A percentile compares a stretch with the other conserved stretches of the same genome.
Evolutionary conservation across 805 yeast genomes (phyloP).

Genomic region (Myxozyma kluyveri): DNA sequence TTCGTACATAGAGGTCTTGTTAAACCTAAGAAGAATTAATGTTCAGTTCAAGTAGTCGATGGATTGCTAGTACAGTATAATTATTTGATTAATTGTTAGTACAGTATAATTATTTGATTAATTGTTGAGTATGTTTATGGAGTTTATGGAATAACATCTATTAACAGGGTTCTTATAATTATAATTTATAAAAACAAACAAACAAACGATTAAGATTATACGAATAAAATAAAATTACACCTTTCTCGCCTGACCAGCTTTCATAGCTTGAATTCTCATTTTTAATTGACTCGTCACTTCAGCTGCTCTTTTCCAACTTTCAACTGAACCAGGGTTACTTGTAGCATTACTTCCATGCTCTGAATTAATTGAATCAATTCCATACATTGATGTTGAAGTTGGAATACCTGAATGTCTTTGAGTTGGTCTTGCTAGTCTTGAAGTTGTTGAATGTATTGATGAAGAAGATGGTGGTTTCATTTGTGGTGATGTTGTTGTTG

Average conservation of each 20-base stretch:
- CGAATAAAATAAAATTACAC: background rate
- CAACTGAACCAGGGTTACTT: slow-evolving; percentile 29
- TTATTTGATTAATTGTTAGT: no score
- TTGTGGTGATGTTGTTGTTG: background rate
- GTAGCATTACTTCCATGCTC: background rate
- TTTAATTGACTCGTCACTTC: slow-evolving; percentile 83
- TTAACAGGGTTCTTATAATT: no score
- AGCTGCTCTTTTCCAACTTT: slow-evolving; percentile 84
- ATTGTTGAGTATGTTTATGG: no score
- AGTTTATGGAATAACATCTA: no score
- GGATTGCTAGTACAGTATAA: no score
- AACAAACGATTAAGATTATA: no score
- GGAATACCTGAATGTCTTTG: background rate
- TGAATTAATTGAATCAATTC: no score
- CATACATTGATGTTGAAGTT: background rate
- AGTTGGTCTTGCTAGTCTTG: background rate
- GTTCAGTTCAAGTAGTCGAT: no score
- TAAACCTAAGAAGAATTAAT: slow-evolving; percentile 41
- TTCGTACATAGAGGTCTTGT: slow-evolving; percentile 42
- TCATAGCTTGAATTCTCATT: slow-evolving; percentile 87
- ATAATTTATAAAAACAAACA: no score
- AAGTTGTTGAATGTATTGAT: background rate
- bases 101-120: no score
- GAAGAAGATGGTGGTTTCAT: background rate
- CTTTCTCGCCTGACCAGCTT: slow-evolving; percentile 33